Evolutionary conservation across 208 protist genomes (phyloP), one percentile per base, ranked within the genome.

Genomic region (Baffinella frigidus): DNA sequence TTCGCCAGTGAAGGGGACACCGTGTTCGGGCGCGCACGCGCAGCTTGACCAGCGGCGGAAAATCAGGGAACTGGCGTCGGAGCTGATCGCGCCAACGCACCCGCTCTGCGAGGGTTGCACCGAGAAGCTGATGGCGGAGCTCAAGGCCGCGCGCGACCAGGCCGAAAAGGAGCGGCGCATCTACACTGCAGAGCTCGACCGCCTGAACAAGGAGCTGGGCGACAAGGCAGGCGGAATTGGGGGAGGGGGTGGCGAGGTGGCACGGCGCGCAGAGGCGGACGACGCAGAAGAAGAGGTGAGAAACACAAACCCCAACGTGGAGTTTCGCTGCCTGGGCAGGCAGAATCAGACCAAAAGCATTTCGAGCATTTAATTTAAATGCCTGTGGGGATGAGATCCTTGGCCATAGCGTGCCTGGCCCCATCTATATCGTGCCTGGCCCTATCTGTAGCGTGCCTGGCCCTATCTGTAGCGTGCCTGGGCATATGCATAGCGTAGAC

Each of bases 31-130:
- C 71, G 17, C 24, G 20, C 33, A 41, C 36, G 17, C 30, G 5
- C 36, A 61, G 7, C 45, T 87, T 30, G 36, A 45, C 20, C 39
- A 87, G 77, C 45, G 61, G 39, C 33, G 77, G 10, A 87, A 45
- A 20, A 35, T 87, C 27, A 45, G 27, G 3, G 77, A 87, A 33
- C 33, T 45, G 14, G 36, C 33, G 20, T 61, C 14, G 27, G 77
- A 87, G 33, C 41, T 61, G 4, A 36, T 35, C 5, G 24, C 24
- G 43, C 33, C 27, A 3, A 9, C 36, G 35, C 61, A 87, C 36
- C 77, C 77, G 24, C 77, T 87, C n/a, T 87, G 77, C 77, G 77
- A 87, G 44, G 35, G 44, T 20, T 87, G 77, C 77, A 87, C 77
- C 4, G 41, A 71, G 4, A 71, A 67, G 44, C n/a, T 87, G 44